Conservation (phyloP, 2,329 filamentous ascomycete species). For the Diaporthe sp. region DNA sequence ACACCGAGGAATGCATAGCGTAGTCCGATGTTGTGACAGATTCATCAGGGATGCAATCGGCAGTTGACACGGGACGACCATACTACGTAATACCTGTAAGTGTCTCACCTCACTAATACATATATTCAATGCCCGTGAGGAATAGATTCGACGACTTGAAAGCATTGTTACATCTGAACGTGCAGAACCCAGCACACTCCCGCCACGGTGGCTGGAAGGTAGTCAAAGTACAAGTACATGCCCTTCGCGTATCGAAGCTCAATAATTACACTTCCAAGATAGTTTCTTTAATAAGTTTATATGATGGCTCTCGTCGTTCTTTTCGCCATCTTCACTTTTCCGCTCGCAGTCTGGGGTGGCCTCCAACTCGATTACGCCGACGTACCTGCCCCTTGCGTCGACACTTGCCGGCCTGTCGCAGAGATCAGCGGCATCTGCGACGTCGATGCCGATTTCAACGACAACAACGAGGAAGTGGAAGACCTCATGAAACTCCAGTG, state of each 20-base stretch:
- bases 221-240: background rate
- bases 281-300: background rate
- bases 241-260: background rate
- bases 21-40: conserved; percentile 23
- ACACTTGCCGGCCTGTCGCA: conserved; percentile 15
- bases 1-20: background rate
- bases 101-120: background rate
- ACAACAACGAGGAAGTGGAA: background rate
- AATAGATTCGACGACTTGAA: background rate
- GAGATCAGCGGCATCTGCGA: conserved; percentile 28
- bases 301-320: background rate
- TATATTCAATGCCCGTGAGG: background rate
- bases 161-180: background rate
- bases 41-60: background rate
- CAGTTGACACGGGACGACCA: conserved; percentile 5
- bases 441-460: conserved; percentile 28
- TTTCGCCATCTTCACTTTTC: background rate
- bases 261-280: background rate
- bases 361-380: conserved; percentile 24
- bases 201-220: background rate
- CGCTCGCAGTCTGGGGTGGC: background rate
- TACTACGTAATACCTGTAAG: background rate
- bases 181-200: background rate
- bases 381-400: conserved; percentile 7
- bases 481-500: conserved; percentile 31